Evolutionary conservation across 306 rosid species (phyloP), one percentile per base, ranked within the genome.

Genomic region (Ormosia emarginata): DNA sequence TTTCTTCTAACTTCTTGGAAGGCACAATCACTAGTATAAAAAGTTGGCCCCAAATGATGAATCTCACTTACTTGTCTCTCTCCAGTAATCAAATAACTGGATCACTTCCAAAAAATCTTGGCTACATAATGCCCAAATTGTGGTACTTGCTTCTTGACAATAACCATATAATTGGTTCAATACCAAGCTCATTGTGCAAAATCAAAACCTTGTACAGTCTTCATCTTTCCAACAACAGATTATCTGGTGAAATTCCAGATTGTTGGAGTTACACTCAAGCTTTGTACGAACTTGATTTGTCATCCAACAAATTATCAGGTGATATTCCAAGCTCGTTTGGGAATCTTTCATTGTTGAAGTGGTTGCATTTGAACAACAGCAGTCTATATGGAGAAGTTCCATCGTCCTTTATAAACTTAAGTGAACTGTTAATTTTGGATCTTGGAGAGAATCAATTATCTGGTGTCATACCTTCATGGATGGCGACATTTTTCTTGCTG

Each of bases 391-490:
- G 77, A 2, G 8, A n/a, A 13, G 32, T 18, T 56, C 62, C 33
- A 15, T 24, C 24, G 24, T 24, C 24, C 24, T 24, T 24, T 24
- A 24, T 24, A 24, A 24, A 24, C 24, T 24, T 24, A 24, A 24
- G 24, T 24, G 24, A 24, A 24, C 24, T 67, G 66, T 0, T 13
- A 18, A 36, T 74, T 0, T 34, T 87, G 12, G 85, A 87, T 59
- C 46, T 79, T 6, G 80, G 85, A 5, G 52, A 41, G 37, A 87
- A 82, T 53, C 14, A 74, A 3, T 18, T 74, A 18, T 52, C 67
- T 2, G 88, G 87, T 0, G n/a, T 2, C 6, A 50, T 81, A 47
- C 88, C 90, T n/a, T 7, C 56, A 13, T 76, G 82, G 85, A 76
- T 73, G 2, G 53, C 24, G n/a, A 11, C n/a, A 14, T 49, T 15